Percentiles rank a stretch among this genome's conserved stretches.
Evolutionary conservation across 768 basidiomycete genomes (phyloP).

Genomic region (Crepidotus variabilis): DNA sequence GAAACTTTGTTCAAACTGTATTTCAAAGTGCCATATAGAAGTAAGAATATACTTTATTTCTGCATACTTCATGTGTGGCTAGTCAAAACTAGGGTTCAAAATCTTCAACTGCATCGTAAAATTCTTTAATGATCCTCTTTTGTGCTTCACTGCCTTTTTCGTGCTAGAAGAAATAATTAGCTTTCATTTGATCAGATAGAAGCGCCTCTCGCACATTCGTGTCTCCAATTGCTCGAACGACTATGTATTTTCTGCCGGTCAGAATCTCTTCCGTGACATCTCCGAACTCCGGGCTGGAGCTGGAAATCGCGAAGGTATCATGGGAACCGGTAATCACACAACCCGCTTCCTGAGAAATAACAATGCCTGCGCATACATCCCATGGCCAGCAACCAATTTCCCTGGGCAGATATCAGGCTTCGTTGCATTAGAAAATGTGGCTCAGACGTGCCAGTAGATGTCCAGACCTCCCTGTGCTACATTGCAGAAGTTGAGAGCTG

Average conservation of each 20-base stretch:
- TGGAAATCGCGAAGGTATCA: constrained; percentile 35
- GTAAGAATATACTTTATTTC: no score
- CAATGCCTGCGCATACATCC: constrained; percentile 90
- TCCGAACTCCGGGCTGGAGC: constrained; percentile 39
- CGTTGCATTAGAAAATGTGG: background rate
- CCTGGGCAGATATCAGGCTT: constrained; percentile 32
- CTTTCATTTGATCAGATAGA: background rate
- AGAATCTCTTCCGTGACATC: constrained; percentile 68
- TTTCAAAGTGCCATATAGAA: no score
- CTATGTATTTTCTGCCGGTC: constrained; percentile 76
- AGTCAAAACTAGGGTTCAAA: constrained; percentile 34
- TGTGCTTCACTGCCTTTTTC: constrained; percentile 74
- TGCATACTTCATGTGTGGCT: no score
- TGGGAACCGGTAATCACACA: constrained; percentile 73
- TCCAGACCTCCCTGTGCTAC: constrained; percentile 90
- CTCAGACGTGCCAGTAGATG: constrained; percentile 67
- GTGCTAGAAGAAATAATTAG: constrained; percentile 21
- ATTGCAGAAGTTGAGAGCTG: constrained; percentile 75
- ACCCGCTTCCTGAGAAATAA: constrained; percentile 90
- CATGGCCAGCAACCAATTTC: constrained; percentile 82
- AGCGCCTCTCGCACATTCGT: constrained; percentile 19
- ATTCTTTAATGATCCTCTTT: constrained; percentile 76
- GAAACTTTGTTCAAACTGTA: no score
- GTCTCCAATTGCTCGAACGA: constrained; percentile 67
- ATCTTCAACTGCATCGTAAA: constrained; percentile 81